Evolutionary conservation across 257 asterid species (phyloP).

Genomic region (Petunia secreta): DNA sequence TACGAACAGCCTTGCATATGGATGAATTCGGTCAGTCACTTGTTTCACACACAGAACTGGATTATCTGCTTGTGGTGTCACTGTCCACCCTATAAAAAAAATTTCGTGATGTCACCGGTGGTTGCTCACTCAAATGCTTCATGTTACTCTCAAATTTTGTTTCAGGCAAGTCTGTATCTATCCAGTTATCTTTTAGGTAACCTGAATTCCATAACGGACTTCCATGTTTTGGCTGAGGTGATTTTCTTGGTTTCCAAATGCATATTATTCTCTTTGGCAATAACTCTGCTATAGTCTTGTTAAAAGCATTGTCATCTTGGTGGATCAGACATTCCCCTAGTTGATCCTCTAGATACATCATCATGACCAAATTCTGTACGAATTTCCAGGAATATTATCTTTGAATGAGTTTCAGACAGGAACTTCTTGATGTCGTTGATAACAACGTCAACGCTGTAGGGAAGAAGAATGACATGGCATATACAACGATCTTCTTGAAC

Average conservation of each 20-base stretch:
- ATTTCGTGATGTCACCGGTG: constrained; percentile 50
- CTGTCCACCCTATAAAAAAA: constrained; percentile 89
- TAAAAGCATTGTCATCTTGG: constrained; percentile 67
- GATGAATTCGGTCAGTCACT: constrained; percentile 71
- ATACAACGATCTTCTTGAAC: constrained; percentile 72
- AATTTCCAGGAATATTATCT: constrained; percentile 75
- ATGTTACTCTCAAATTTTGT: constrained; percentile 86
- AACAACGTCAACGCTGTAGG: constrained; percentile 65
- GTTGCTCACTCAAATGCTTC: constrained; percentile 69
- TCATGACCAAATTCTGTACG: constrained; percentile 89
- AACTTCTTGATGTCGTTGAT: constrained; percentile 64
- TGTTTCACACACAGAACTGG: constrained; percentile 81
- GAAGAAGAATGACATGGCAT: constrained; percentile 77
- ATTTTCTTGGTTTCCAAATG: constrained; percentile 84
- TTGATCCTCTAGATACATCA: constrained; percentile 65
- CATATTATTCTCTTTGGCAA: constrained; percentile 80
- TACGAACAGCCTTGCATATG: constrained; percentile 70
- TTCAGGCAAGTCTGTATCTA: constrained; percentile 82
- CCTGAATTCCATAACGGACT: constrained; percentile 70
- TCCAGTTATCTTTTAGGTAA: constrained; percentile 76
- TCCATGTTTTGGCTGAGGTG: constrained; percentile 60
- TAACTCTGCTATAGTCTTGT: constrained; percentile 60
- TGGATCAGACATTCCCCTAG: constrained; percentile 74
- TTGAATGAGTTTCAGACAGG: constrained; percentile 67
- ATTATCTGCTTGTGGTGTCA: constrained; percentile 88